phyloP scores from a whole-genome alignment of 768 basidiomycete genomes.

The Suillus sp. region DNA sequence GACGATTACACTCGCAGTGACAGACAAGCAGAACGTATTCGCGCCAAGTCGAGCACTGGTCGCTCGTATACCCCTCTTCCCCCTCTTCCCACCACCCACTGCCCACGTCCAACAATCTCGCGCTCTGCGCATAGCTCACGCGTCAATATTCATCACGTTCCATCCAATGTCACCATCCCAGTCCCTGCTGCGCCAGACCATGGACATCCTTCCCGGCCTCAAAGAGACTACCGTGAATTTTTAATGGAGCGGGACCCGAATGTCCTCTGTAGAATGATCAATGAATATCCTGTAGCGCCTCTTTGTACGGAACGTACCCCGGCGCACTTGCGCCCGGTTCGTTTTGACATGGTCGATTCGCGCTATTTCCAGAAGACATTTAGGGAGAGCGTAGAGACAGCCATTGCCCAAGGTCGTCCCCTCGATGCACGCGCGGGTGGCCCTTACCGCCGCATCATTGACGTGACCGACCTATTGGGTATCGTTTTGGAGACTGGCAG shows the following conservation, averaged over 20 bases:
- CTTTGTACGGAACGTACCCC: conserved; percentile 5
- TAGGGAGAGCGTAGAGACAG: conserved; percentile 4
- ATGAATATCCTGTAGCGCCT: conserved; percentile 8
- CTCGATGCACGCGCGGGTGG: conserved; percentile 16
- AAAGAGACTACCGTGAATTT: background rate
- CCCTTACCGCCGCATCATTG: conserved; percentile 11
- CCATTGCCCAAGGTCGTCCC: conserved; percentile 13
- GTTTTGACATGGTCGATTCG: conserved; percentile 15
- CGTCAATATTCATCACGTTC: conserved; percentile 3
- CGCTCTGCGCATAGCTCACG: conserved; percentile 10
- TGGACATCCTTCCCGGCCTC: background rate
- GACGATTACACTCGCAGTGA: conserved; percentile 1
- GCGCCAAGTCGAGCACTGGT: background rate
- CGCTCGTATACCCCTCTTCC: background rate
- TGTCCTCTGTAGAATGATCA: conserved; percentile 5
- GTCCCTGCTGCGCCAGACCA: background rate
- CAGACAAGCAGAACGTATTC: conserved; percentile 11
- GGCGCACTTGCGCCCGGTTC: conserved; percentile 12
- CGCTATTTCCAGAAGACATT: conserved; percentile 1
- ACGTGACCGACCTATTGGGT: background rate
- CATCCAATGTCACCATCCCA: background rate
- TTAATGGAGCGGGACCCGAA: conserved; percentile 2
- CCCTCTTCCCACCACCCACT: background rate
- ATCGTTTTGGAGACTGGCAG: conserved; percentile 11
- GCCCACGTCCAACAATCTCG: conserved; percentile 3